Evolutionary conservation across 257 asterid species (phyloP), one percentile per base, ranked within the genome.

Genomic region (Coffea eugenioides): DNA sequence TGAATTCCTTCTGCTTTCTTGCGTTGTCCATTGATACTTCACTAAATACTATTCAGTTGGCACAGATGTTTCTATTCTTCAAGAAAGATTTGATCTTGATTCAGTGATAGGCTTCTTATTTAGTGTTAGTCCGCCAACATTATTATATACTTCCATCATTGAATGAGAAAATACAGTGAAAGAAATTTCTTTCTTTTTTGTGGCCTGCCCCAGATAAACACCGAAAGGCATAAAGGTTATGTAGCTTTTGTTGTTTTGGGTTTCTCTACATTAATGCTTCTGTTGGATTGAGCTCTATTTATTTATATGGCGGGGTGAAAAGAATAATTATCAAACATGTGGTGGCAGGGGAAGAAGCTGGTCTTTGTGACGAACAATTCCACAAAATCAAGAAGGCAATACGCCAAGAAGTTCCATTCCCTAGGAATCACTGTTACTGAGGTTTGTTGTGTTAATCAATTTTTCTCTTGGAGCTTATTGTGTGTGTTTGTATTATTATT

Each of bases 291-390:
- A 34, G 71, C 45, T 12, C 73, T 25, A 13, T 73, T 49, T 7
- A 16, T 54, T 54, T 56, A 56, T 56, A 21, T 18, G 64, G 64
- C 18, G 45, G 77, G 49, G 62, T 66, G 18, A 52, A 14, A 56
- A 34, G 25, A 2, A 43, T 41, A 18, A 20, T n/a, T 23, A 34
- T 0, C 8, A 18, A 11, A 2, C 5, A 34, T 62, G 51, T 79
- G n/a, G 49, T 73, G 85, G 62, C 69, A 93, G 99, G 99, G 96
- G 80, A 95, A 95, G 84, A 93, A 89, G 83, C 88, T 92, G 84
- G 89, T 95, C 68, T 95, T 95, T 76, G 98, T 95, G 77, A 95
- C 99, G n/a, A 95, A 95, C 82, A 93, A 93, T 85, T 95, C 98
- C 18, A 92, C 90, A 15, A 95, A 93, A 87, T 95, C 99, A 23